A percentile compares a stretch with the other conserved stretches of the same genome.
These are phyloP conservation scores for Rhodotorula glutinis DNA, from an alignment of 1,284 basidiomycete genomes.

Conservation along the genomic window DNA sequence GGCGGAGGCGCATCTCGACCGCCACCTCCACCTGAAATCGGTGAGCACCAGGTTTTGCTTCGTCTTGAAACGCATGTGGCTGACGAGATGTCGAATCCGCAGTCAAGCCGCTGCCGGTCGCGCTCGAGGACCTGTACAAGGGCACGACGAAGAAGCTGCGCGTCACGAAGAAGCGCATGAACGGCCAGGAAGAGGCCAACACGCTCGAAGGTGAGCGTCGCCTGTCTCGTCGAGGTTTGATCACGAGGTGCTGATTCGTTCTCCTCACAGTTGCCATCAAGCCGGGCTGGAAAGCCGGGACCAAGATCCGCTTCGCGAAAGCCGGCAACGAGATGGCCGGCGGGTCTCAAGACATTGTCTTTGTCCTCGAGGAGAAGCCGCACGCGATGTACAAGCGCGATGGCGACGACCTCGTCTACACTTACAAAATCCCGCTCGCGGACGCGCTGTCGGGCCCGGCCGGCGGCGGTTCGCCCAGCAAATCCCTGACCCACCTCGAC, in stretches of 20 bases:
- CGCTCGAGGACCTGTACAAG: slow-evolving; percentile 85
- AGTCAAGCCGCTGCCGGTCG: slow-evolving; percentile 72
- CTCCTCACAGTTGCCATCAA: slow-evolving; percentile 60
- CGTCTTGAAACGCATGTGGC: neutral
- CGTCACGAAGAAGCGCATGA: slow-evolving; percentile 69
- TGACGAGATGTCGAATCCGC: neutral
- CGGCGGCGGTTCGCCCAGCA: slow-evolving; percentile 23
- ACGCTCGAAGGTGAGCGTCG: slow-evolving; percentile 56
- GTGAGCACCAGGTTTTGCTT: slow-evolving; percentile 1
- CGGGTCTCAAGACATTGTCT: slow-evolving; percentile 76
- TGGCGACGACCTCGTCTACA: slow-evolving; percentile 71
- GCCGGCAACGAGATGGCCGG: slow-evolving; percentile 76
- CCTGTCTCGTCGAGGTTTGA: neutral
- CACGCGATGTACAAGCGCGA: slow-evolving; percentile 71
- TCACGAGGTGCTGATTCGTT: neutral
- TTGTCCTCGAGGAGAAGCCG: slow-evolving; percentile 77
- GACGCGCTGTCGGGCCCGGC: slow-evolving; percentile 68
- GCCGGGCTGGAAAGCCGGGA: slow-evolving; percentile 67
- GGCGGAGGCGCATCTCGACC: slow-evolving; percentile 3
- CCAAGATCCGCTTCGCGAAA: slow-evolving; percentile 82
- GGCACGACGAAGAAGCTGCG: slow-evolving; percentile 88
- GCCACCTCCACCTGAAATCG: slow-evolving; percentile 24
- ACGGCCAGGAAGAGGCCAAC: slow-evolving; percentile 80
- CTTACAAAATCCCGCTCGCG: slow-evolving; percentile 67
- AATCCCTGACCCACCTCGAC: slow-evolving; percentile 58